phyloP scores from a whole-genome alignment of 257 asterid species.

The Eustoma russellianum region DNA sequence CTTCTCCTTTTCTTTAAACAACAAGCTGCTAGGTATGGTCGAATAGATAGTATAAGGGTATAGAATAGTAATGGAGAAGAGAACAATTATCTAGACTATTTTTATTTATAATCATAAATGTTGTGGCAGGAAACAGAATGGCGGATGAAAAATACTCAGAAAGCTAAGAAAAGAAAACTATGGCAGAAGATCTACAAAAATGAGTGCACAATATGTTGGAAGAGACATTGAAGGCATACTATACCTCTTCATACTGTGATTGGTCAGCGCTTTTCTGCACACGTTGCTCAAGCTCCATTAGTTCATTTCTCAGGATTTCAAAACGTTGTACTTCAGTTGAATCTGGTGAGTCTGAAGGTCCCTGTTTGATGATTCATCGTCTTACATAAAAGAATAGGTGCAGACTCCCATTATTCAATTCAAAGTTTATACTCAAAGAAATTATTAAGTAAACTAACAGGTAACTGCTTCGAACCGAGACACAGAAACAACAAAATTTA shows the following conservation, averaged over 20 bases:
- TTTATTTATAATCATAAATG: too few relatives aligned
- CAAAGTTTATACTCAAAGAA: too few relatives aligned
- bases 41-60: too few relatives aligned
- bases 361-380: slow-evolving; percentile 38
- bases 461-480: too few relatives aligned
- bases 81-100: too few relatives aligned
- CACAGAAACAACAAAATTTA: too few relatives aligned
- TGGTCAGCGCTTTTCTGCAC: slow-evolving; percentile 68
- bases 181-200: neutral
- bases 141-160: neutral
- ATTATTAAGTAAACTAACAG: too few relatives aligned
- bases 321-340: slow-evolving; percentile 67
- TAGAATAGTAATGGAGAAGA: too few relatives aligned
- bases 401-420: too few relatives aligned
- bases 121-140: too few relatives aligned
- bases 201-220: neutral
- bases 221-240: slow-evolving; percentile 4
- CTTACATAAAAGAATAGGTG: slow-evolving; percentile 22
- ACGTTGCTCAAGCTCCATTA: slow-evolving; percentile 86
- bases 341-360: slow-evolving; percentile 30
- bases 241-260: slow-evolving; percentile 61
- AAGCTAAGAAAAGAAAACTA: slow-evolving; percentile 5
- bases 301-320: slow-evolving; percentile 65
- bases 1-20: too few relatives aligned
- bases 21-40: too few relatives aligned